These are phyloP conservation scores for Ceratobasidium papillatum DNA, from an alignment of 1,284 basidiomycete species.

Conservation along the genomic window DNA sequence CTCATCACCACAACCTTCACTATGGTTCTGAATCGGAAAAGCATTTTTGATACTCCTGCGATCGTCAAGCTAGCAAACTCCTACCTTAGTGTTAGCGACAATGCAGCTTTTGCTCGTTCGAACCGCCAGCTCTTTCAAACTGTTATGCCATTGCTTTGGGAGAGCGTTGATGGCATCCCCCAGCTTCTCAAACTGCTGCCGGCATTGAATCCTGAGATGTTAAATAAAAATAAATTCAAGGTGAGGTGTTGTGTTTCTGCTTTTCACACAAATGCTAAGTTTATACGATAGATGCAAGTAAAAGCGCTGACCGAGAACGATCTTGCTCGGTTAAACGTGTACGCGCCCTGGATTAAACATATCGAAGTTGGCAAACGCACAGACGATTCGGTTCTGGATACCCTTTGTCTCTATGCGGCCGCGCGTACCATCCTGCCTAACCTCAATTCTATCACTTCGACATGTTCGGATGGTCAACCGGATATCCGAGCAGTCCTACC, in stretches of 20 bases:
- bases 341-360: slow-evolving; percentile 1
- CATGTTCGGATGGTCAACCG: neutral
- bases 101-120: neutral
- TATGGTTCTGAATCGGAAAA: neutral
- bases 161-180: neutral
- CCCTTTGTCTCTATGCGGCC: neutral
- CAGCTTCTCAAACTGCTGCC: neutral
- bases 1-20: neutral
- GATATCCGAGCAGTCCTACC: neutral
- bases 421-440: neutral
- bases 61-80: neutral
- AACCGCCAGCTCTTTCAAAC: neutral
- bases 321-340: slow-evolving; percentile 1
- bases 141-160: slow-evolving; percentile 1
- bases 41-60: neutral
- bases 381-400: too few relatives aligned
- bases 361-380: neutral
- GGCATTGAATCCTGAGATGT: neutral
- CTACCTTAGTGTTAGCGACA: neutral
- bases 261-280: neutral
- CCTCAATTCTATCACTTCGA: neutral
- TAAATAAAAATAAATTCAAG: neutral
- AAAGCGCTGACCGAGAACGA: neutral
- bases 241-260: neutral
- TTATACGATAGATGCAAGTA: too few relatives aligned